phyloP scores from a whole-genome alignment of 2,329 filamentous ascomycete species.

The Alternaria sp. region DNA sequence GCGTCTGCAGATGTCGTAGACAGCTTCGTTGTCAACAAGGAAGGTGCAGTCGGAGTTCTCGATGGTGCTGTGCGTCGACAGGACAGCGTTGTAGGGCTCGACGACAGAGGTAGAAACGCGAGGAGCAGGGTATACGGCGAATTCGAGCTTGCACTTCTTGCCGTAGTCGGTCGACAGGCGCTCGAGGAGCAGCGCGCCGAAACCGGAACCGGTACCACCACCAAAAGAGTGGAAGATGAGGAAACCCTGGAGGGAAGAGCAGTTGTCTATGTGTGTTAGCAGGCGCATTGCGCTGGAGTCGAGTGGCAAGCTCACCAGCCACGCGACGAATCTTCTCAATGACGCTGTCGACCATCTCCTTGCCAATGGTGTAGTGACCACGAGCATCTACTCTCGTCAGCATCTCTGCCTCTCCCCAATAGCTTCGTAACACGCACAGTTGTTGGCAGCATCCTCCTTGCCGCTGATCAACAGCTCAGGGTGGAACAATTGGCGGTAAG shows the following conservation, averaged over 20 bases:
- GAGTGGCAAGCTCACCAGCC: conserved; percentile 61
- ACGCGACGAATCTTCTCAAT: conserved; percentile 75
- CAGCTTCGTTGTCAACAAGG: conserved; percentile 77
- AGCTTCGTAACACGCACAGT: conserved; percentile 60
- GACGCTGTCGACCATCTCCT: conserved; percentile 76
- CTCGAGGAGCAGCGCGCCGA: conserved; percentile 75
- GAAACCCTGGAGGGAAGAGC: conserved; percentile 75
- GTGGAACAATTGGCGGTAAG: conserved; percentile 75
- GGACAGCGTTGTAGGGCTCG: conserved; percentile 77
- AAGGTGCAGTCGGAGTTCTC: conserved; percentile 84
- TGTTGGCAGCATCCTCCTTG: conserved; percentile 80
- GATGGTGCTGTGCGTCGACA: conserved; percentile 77
- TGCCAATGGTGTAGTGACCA: conserved; percentile 79
- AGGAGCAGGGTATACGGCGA: conserved; percentile 75
- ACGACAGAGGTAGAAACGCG: conserved; percentile 75
- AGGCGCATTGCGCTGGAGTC: background rate
- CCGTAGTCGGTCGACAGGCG: conserved; percentile 76
- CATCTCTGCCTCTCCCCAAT: background rate
- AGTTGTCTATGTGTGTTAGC: conserved; percentile 66
- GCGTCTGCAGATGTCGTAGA: conserved; percentile 78
- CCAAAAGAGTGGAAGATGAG: conserved; percentile 79
- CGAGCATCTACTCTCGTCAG: conserved; percentile 64
- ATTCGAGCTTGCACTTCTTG: conserved; percentile 81
- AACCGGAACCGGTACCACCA: conserved; percentile 76
- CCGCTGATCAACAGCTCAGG: conserved; percentile 75